Percentiles rank a stretch among this genome's conserved stretches.
Evolutionary conservation across 2,329 filamentous ascomycete species (phyloP).

Genomic region (Stenocarpella maydis): DNA sequence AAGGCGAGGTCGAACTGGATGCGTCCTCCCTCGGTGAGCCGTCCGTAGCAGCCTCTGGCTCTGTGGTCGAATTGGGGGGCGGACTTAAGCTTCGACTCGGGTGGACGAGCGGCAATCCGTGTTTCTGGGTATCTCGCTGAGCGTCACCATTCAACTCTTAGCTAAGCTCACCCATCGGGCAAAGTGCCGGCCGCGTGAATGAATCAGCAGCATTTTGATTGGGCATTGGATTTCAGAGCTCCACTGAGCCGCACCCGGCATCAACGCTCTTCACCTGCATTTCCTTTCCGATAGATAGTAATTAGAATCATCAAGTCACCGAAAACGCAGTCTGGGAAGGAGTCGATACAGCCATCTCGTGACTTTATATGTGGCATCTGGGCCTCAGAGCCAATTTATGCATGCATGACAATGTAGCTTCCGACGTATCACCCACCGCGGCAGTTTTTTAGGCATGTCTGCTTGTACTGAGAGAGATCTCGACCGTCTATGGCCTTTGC

Average conservation of each 20-base stretch:
- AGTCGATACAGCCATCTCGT: rapidly evolving
- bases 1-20: constrained; percentile 32
- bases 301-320: neutral
- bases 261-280: neutral
- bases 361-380: too few relatives aligned
- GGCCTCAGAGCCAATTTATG: too few relatives aligned
- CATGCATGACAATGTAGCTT: neutral
- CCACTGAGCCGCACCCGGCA: neutral
- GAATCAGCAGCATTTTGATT: constrained; percentile 26
- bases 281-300: too few relatives aligned
- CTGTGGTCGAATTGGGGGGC: constrained; percentile 44
- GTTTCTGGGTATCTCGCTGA: constrained; percentile 16
- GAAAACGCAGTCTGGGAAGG: too few relatives aligned
- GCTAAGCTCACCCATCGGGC: constrained; percentile 26
- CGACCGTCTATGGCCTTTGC: neutral
- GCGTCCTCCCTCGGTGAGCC: constrained; percentile 37
- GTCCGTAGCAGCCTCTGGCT: constrained; percentile 40
- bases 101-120: constrained; percentile 13
- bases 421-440: neutral
- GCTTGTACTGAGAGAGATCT: too few relatives aligned
- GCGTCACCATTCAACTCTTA: constrained; percentile 32
- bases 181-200: neutral
- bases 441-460: neutral
- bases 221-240: constrained; percentile 8
- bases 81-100: constrained; percentile 30